Percentiles rank a stretch among this genome's conserved stretches.
Evolutionary conservation across 208 protist species (phyloP).

Genomic region (Trypanosoma boissoni): DNA sequence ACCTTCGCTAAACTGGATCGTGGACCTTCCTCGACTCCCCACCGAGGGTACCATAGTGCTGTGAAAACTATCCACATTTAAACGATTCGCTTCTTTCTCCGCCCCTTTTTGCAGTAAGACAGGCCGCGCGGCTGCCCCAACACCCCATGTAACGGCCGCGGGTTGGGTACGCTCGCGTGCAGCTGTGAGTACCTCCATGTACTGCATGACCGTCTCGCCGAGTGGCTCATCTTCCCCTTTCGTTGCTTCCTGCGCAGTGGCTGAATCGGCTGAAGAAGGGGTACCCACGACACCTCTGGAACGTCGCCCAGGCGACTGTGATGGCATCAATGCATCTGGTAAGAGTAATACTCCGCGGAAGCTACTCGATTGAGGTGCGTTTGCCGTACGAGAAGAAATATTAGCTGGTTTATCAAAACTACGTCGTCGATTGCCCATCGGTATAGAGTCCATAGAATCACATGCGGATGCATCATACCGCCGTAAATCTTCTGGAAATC

Average conservation of each 20-base stretch:
- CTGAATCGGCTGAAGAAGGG: too few relatives aligned
- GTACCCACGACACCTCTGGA: too few relatives aligned
- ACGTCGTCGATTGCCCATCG: neutral
- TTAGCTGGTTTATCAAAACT: neutral
- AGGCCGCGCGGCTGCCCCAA: slow-evolving; percentile 42
- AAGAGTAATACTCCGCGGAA: too few relatives aligned
- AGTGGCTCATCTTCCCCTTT: neutral
- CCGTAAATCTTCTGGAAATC: slow-evolving; percentile 43
- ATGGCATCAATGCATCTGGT: too few relatives aligned
- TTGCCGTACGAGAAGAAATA: too few relatives aligned
- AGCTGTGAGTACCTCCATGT: slow-evolving; percentile 25
- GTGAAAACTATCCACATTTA: neutral
- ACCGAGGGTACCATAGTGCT: neutral
- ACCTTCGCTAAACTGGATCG: too few relatives aligned
- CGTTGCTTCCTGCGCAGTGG: neutral
- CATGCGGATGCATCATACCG: neutral
- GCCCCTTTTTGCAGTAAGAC: slow-evolving; percentile 16
- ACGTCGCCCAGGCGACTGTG: too few relatives aligned
- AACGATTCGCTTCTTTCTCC: neutral
- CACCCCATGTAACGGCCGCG: slow-evolving; percentile 59
- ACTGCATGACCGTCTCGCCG: slow-evolving; percentile 7
- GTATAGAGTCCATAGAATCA: neutral
- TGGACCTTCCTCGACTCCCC: too few relatives aligned
- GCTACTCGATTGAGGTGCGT: too few relatives aligned
- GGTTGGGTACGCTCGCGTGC: slow-evolving; percentile 23